Conservation (phyloP, 768 basidiomycete genomes). For the Cystofilobasidium capitatum region DNA sequence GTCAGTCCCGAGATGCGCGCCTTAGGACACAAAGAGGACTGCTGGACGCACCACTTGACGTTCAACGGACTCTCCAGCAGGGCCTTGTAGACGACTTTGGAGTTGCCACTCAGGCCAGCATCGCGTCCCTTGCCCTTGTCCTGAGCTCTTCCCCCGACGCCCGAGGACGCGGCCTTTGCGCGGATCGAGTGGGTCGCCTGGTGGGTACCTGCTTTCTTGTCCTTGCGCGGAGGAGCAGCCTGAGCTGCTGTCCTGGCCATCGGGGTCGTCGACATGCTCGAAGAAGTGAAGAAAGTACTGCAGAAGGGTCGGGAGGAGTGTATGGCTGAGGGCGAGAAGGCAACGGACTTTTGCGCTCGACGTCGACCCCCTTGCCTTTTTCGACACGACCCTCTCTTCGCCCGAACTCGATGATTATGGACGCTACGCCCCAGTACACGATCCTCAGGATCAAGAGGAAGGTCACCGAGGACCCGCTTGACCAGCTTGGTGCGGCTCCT, state of each 20-base stretch:
- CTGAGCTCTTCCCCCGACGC: not conserved
- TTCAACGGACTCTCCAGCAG: constrained; percentile 7
- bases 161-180: constrained; percentile 11
- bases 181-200: constrained; percentile 12
- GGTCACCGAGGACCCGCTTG: constrained; percentile 38
- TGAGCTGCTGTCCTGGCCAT: not conserved
- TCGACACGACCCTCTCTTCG: not conserved
- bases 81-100: constrained; percentile 18
- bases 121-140: constrained; percentile 8
- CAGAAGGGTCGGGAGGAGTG: not conserved
- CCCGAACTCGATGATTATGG: constrained; percentile 1
- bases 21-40: not conserved
- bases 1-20: not conserved
- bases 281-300: not conserved
- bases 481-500: constrained; percentile 34
- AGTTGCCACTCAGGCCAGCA: not conserved
- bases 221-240: not conserved
- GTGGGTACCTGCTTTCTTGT: not conserved
- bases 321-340: not conserved
- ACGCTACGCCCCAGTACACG: constrained; percentile 27
- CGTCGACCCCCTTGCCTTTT: not conserved
- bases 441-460: constrained; percentile 41
- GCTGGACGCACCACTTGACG: constrained; percentile 8
- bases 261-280: not conserved
- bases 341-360: not conserved